A percentile compares a stretch with the other conserved stretches of the same genome.
phyloP scores from a whole-genome alignment of 495 filamentous ascomycete species.

The Penicillium parvum region DNA sequence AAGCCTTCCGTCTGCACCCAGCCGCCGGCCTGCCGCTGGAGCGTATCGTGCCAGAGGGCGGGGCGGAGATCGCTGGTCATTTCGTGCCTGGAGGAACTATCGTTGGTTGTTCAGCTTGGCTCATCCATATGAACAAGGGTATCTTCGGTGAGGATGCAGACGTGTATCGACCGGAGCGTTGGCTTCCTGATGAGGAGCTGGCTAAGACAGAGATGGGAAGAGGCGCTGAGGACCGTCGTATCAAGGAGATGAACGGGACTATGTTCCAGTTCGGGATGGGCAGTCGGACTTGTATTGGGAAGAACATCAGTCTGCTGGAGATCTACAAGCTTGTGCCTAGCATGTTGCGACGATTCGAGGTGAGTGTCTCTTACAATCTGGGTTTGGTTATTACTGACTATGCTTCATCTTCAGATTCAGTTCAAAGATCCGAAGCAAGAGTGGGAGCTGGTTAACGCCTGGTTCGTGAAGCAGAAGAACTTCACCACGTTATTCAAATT shows the following conservation, averaged over 20 bases:
- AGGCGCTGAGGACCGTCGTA: conserved; percentile 4
- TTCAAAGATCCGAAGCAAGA: conserved; percentile 28
- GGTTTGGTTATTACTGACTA: not conserved
- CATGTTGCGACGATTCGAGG: conserved; percentile 16
- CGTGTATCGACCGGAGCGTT: conserved; percentile 56
- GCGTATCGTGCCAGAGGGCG: conserved; percentile 39
- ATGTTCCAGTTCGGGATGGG: conserved; percentile 24
- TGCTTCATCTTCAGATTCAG: not conserved
- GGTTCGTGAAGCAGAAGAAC: conserved; percentile 16
- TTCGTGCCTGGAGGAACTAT: conserved; percentile 58
- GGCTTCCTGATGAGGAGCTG: conserved; percentile 41
- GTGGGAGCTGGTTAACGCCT: conserved; percentile 19
- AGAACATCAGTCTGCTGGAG: conserved; percentile 26
- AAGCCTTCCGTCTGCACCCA: conserved; percentile 62
- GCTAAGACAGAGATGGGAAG: conserved; percentile 6
- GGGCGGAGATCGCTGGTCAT: conserved; percentile 40
- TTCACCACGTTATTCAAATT: conserved; percentile 11
- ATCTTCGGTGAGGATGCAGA: conserved; percentile 59
- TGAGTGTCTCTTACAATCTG: not conserved
- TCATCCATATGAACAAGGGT: conserved; percentile 53
- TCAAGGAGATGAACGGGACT: conserved; percentile 15
- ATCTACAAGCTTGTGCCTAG: conserved; percentile 28
- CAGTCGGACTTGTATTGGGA: conserved; percentile 25
- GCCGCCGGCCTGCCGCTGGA: conserved; percentile 53
- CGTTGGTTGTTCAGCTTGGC: conserved; percentile 58